Evolutionary conservation across 129 eudicot species (phyloP), one percentile per base, ranked within the genome.

Genomic region (Deinandra increscens): DNA sequence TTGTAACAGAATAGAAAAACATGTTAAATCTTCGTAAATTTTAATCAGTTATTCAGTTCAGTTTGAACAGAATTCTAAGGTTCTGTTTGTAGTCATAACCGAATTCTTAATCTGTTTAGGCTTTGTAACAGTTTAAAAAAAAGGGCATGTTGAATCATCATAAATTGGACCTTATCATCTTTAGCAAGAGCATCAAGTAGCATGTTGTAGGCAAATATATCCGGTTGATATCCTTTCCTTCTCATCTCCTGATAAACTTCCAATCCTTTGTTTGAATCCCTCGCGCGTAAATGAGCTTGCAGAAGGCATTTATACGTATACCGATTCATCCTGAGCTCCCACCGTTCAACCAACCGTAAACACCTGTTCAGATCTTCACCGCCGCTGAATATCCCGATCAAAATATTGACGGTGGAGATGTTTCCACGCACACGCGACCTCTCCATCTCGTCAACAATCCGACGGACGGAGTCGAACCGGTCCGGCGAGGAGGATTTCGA

Each of bases 141-240:
- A n/a, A n/a, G n/a, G n/a, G n/a, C n/a, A n/a, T n/a, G 15, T 4
- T 26, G 58, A 74, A 17, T 14, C 45, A 6, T 13, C 11, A 37
- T 60, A 34, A 71, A 61, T 50, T 44, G 18, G 46, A 94, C 97
- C 97, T 87, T 82, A 34, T 82, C 85, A 31, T 85, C 85, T 76
- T 90, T 90, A 33, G 93, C 91, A 44, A 94, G 97, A 64, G 96
- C 90, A 82, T 94, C 82, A 50, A 94, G 77, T 9, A 94, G 75
- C 97, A 94, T 90, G 65, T 90, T 94, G 44, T 78, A 89, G 0
- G 86, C 81, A 48, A 94, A 78, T 5, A 75, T 76, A 79, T 94
- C 99, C 49, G 89, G 70, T 6, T 63, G 72, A 78, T 80, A 82
- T 41, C 91, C 96, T 50, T 70, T 84, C 74, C 79, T 78, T 66